Evolutionary conservation across 139 green algal species (phyloP).

Genomic region (Volvox africanus): DNA sequence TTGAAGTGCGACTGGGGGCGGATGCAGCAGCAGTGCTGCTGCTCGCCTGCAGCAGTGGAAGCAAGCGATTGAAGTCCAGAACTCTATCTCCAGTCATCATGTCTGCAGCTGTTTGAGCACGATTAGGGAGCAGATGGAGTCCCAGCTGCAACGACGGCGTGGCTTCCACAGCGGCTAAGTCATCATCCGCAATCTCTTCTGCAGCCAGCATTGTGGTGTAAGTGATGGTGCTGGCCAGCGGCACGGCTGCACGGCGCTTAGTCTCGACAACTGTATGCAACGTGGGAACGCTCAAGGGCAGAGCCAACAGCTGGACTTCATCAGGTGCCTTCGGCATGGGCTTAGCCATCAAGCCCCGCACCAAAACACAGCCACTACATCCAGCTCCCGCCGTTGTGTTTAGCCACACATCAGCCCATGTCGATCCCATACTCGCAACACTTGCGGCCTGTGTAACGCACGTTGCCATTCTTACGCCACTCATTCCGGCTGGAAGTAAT

Average conservation of each 20-base stretch:
- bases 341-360: constrained; percentile 45
- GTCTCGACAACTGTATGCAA: too few species aligned
- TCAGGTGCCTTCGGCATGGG: neutral
- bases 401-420: constrained; percentile 3
- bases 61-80: neutral
- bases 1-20: neutral
- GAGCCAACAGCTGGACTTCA: neutral
- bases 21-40: neutral
- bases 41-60: neutral
- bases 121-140: neutral
- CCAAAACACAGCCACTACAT: neutral
- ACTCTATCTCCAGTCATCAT: too few species aligned
- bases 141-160: neutral
- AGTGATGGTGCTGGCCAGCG: neutral
- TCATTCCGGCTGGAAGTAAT: too few species aligned
- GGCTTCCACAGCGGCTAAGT: neutral
- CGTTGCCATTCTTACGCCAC: neutral
- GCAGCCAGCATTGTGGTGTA: constrained; percentile 9
- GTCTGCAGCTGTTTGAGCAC: neutral
- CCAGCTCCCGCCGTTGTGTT: neutral
- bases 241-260: neutral
- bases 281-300: too few species aligned
- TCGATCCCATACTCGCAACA: neutral
- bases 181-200: neutral
- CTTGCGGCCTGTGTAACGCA: neutral